Base-by-base conservation (phyloP, 306 rosid species). In the Trifolium fragiferum region DNA sequence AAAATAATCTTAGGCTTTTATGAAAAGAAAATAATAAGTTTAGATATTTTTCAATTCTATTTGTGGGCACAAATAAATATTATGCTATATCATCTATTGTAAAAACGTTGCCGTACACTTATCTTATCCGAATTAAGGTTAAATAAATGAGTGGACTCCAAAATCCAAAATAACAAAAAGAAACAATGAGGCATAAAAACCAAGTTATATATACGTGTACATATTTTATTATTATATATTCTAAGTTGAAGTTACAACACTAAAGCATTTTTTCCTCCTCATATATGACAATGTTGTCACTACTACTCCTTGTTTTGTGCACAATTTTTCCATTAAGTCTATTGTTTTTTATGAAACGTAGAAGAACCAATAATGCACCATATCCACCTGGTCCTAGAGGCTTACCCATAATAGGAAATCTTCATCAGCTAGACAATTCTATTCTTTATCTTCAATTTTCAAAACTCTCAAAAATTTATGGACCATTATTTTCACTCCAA, bases 371-470 rank as follows among this genome's bases (percentile, higher is more conserved):
- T 8, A 66, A n/a, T 5, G 11, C 53, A 14, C 10, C 49, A 25
- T 21, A 8, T 35, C 81, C 84, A 32, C 87, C 89, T 11, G 66
- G 82, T 65, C 91, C 87, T 50, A 82, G 68, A 40, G 82, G 81
- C 23, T 84, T 85, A 60, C 91, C 91, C 6, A 67, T 84, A 25
- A 69, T 82, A 0, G 86, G 89, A 4, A 85, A 87, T 59, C 69
- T 87, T 54, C 89, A 80, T 80, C 87, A 75, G 7, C 73, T 86
- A 19, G 72, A 86, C 10, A 37, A 12, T 13, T 65, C 79, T 44
- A 1, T 2, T 6, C 75, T 82, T 47, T 66, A 83, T 78, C 25
- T 32, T 3, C 81, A 84, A 7, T 64, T 83, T n/a, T 63, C 46
- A 15, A 0, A 77, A 15, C 79, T 71, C 49, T 68, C 88, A 35